Evolutionary conservation across 2,329 filamentous ascomycete species (phyloP).

Genomic region (Aurifilum marmelostoma): DNA sequence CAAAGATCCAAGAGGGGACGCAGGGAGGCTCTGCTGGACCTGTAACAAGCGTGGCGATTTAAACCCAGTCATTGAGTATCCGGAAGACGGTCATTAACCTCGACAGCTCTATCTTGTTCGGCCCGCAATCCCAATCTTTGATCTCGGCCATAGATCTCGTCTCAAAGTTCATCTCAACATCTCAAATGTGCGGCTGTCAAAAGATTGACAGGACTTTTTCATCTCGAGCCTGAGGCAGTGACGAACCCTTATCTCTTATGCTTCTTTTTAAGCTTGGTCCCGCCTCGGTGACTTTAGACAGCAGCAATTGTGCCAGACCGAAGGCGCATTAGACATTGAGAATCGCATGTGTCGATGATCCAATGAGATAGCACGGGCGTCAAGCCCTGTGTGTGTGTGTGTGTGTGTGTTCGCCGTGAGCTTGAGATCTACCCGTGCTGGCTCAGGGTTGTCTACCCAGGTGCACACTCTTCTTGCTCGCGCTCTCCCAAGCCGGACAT

Average conservation of each 20-base stretch:
- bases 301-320: background rate
- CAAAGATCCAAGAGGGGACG: no score
- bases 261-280: slow-evolving; percentile 31
- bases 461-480: background rate
- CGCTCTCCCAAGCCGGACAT: background rate
- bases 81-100: background rate
- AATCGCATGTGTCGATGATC: background rate
- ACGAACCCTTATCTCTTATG: slow-evolving; percentile 3
- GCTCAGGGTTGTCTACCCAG: slow-evolving; percentile 1
- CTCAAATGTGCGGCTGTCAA: background rate
- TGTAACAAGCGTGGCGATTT: background rate
- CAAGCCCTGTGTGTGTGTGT: background rate
- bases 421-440: background rate
- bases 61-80: background rate
- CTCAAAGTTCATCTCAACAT: background rate
- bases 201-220: background rate
- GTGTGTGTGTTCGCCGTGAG: background rate
- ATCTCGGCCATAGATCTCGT: background rate
- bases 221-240: slow-evolving; percentile 3
- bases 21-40: background rate
- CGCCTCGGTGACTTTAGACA: slow-evolving; percentile 28
- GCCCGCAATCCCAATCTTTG: background rate
- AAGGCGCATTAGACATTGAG: background rate
- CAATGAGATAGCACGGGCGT: background rate
- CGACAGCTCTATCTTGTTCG: background rate